Percentiles rank a stretch among this genome's conserved stretches.
Conservation (phyloP, 805 yeast genomes). For the Scheffersomyces lignosus region DNA sequence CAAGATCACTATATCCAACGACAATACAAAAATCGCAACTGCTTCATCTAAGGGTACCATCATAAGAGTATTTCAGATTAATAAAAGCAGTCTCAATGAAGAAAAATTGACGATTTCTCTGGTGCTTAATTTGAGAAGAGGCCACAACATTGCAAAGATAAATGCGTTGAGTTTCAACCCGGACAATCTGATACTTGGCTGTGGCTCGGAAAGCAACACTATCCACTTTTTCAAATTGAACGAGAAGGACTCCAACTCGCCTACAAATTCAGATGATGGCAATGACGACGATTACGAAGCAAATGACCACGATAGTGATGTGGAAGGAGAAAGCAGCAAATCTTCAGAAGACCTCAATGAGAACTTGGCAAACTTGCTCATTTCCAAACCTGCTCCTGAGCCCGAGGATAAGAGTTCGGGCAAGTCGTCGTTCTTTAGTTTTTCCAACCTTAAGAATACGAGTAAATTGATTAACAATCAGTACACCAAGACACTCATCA, state of each 20-base stretch:
- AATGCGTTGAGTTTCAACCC: slow-evolving; percentile 34
- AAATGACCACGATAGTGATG: slow-evolving; percentile 19
- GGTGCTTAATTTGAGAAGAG: slow-evolving; percentile 38
- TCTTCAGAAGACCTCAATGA: slow-evolving; percentile 44
- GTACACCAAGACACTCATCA: slow-evolving; percentile 38
- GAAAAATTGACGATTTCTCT: slow-evolving; percentile 20
- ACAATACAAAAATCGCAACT: slow-evolving; percentile 33
- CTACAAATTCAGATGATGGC: slow-evolving; percentile 1
- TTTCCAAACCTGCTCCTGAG: slow-evolving; percentile 22
- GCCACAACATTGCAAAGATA: slow-evolving; percentile 37
- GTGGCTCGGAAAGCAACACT: slow-evolving; percentile 42
- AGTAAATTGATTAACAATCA: slow-evolving; percentile 31
- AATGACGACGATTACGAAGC: slow-evolving; percentile 8
- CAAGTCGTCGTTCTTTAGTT: slow-evolving; percentile 14
- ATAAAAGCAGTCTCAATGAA: slow-evolving; percentile 7
- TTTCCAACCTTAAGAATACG: slow-evolving; percentile 21
- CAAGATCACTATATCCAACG: slow-evolving; percentile 28
- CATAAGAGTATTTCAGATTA: slow-evolving; percentile 32
- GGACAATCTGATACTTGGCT: slow-evolving; percentile 35
- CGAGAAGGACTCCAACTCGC: slow-evolving; percentile 7
- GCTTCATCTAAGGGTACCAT: slow-evolving; percentile 47
- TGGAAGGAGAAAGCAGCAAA: slow-evolving; percentile 16
- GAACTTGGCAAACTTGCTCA: slow-evolving; percentile 38
- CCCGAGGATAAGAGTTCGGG: slow-evolving; percentile 6
- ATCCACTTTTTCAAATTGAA: slow-evolving; percentile 38